Conservation (phyloP, 768 basidiomycete genomes). For the Leccinellum rugosiceps region DNA sequence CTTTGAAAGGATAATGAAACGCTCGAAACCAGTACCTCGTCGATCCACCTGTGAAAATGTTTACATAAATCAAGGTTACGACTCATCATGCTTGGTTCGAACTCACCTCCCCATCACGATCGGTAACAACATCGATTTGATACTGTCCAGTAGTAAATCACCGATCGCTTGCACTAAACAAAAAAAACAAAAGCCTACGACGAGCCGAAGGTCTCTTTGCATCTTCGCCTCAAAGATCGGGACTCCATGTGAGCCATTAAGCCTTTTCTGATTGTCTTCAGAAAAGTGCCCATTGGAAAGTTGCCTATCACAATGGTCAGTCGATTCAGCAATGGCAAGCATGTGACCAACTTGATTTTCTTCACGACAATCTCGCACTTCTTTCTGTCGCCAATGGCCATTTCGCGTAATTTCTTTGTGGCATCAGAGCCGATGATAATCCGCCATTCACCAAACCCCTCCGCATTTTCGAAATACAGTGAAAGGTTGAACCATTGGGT, state of each 20-base stretch:
- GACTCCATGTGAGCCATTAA: conserved; percentile 45
- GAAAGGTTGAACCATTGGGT: conserved; percentile 53
- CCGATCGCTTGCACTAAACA: neutral
- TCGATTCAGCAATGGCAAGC: neutral
- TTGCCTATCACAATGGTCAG: conserved; percentile 40
- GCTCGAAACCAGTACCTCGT: conserved; percentile 31
- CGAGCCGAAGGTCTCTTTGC: conserved; percentile 47
- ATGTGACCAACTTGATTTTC: conserved; percentile 56
- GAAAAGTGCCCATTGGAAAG: conserved; percentile 71
- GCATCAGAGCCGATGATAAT: conserved; percentile 55
- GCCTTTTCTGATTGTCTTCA: conserved; percentile 60
- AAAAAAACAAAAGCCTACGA: conserved; percentile 35
- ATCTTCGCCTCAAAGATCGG: conserved; percentile 72
- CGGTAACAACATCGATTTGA: conserved; percentile 45
- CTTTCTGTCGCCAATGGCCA: conserved; percentile 42
- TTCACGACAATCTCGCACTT: conserved; percentile 55
- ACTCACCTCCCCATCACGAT: conserved; percentile 34
- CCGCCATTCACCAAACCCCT: conserved; percentile 63
- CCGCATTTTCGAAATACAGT: conserved; percentile 54
- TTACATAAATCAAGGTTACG: neutral
- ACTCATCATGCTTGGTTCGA: neutral
- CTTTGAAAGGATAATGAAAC: neutral
- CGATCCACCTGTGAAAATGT: conserved; percentile 33
- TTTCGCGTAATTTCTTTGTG: conserved; percentile 45
- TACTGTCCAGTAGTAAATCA: conserved; percentile 34